Evolutionary conservation across 768 basidiomycete genomes (phyloP), one percentile per base, ranked within the genome.

Genomic region (Lentinula raphanica): DNA sequence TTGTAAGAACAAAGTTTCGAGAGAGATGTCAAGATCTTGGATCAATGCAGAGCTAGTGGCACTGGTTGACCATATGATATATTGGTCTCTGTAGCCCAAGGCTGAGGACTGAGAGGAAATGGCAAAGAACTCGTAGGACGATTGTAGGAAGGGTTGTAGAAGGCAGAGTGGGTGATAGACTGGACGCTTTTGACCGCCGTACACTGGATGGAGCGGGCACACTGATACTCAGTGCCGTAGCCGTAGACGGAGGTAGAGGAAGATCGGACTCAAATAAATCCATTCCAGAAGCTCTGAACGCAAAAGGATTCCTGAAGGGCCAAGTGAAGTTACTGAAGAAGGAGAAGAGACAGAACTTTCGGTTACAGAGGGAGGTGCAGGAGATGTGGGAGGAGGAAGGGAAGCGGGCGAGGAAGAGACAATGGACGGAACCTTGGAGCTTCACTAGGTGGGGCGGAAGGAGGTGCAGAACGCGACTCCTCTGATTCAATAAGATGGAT

Each of bases 31-130:
- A 8, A 64, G 71, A 3, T 77, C 80, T 44, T 92, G 89, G 1
- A 79, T 82, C 44, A 90, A 67, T 25, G 74, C 76, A 23, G 80
- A 57, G 3, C 80, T 81, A 23, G 69, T 69, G 3, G 82, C 73
- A 21, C 87, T 86, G 17, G 87, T 87, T 2, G 91, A 90, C 1
- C 90, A 61, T 87, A 92, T 0, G 90, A 87, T 9, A 76, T 66
- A 55, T 89, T 84, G 0, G 85, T 86, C 64, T 84, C 85, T 2
- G 78, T 68, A 2, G 79, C 83, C 86, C 88, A 92, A 25, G 74
- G 44, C 39, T 45, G 36, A 49, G 56, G 56, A 35, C 56, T 46
- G 17, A 46, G 32, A 11, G 56, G 56, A 38, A 48, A 72, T 68
- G 58, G 79, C 60, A 39, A 77, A 71, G 51, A 77, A 17, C 51